phyloP scores from a whole-genome alignment of 768 basidiomycete genomes.

The Melanogaster broomeanus region DNA sequence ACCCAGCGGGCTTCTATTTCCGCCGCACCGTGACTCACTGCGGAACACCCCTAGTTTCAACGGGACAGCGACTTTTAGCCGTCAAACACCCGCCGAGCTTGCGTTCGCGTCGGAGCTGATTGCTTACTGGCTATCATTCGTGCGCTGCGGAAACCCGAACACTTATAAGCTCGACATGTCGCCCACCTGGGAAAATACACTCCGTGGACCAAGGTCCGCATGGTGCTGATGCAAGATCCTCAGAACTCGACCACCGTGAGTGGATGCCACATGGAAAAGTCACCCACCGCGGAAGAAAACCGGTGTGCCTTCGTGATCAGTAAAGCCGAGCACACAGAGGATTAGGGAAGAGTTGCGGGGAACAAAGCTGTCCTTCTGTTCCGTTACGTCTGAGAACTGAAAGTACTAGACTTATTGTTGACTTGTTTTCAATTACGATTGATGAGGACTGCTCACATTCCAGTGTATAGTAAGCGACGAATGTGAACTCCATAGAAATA shows the following conservation, averaged over 20 bases:
- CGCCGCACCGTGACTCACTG: slow-evolving; percentile 16
- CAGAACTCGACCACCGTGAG: slow-evolving; percentile 31
- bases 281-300: slow-evolving; percentile 37
- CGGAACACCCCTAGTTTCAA: slow-evolving; percentile 38
- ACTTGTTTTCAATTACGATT: not conserved
- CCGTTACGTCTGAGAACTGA: too few relatives aligned
- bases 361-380: not conserved
- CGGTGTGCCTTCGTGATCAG: slow-evolving; percentile 41
- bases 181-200: slow-evolving; percentile 49
- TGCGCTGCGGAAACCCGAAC: slow-evolving; percentile 57
- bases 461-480: not conserved
- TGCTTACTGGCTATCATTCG: slow-evolving; percentile 69
- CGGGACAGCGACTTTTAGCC: slow-evolving; percentile 52
- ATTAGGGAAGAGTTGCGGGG: slow-evolving; percentile 22
- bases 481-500: not conserved
- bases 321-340: slow-evolving; percentile 35
- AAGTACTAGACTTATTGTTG: not conserved
- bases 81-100: slow-evolving; percentile 44
- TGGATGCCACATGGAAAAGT: slow-evolving; percentile 43
- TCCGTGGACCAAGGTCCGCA: slow-evolving; percentile 32
- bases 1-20: not conserved
- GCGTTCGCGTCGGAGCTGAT: slow-evolving; percentile 61
- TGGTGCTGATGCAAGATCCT: slow-evolving; percentile 46
- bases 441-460: not conserved
- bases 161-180: slow-evolving; percentile 52